Conservation (phyloP, 2,329 filamentous ascomycete species). For the Xylariomycetidae sp. region DNA sequence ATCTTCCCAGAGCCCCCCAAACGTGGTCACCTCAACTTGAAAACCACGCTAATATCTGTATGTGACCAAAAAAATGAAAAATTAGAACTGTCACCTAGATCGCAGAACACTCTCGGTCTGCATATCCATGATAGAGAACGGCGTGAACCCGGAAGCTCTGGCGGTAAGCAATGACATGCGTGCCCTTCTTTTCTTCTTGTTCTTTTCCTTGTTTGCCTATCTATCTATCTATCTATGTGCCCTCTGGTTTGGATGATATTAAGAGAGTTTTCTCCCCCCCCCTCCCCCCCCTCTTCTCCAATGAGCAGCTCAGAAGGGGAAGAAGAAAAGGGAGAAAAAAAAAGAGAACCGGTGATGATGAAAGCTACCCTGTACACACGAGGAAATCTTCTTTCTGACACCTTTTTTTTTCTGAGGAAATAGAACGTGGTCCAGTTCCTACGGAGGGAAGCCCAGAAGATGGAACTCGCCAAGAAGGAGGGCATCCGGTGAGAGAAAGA, state of each 20-base stretch:
- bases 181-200: conserved; percentile 1
- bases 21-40: too few relatives aligned
- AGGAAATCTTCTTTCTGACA: not conserved
- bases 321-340: too few relatives aligned
- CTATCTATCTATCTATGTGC: too few relatives aligned
- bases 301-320: too few relatives aligned
- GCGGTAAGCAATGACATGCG: conserved; percentile 71
- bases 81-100: conserved; percentile 88
- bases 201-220: not conserved
- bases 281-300: too few relatives aligned
- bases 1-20: not conserved
- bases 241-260: too few relatives aligned
- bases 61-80: conserved; percentile 1
- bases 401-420: not conserved
- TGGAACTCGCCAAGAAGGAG: conserved; percentile 33
- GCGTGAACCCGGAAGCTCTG: conserved; percentile 90
- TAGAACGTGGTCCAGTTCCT: conserved; percentile 59
- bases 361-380: too few relatives aligned
- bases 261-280: too few relatives aligned
- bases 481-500: conserved; percentile 8
- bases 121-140: conserved; percentile 95
- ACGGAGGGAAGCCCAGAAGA: conserved; percentile 50
- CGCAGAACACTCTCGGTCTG: conserved; percentile 88
- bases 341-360: too few relatives aligned
- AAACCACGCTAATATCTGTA: conserved; percentile 3